Evolutionary conservation across 116 monocot species (phyloP), one percentile per base, ranked within the genome.

Genomic region (Thalassia testudinum): DNA sequence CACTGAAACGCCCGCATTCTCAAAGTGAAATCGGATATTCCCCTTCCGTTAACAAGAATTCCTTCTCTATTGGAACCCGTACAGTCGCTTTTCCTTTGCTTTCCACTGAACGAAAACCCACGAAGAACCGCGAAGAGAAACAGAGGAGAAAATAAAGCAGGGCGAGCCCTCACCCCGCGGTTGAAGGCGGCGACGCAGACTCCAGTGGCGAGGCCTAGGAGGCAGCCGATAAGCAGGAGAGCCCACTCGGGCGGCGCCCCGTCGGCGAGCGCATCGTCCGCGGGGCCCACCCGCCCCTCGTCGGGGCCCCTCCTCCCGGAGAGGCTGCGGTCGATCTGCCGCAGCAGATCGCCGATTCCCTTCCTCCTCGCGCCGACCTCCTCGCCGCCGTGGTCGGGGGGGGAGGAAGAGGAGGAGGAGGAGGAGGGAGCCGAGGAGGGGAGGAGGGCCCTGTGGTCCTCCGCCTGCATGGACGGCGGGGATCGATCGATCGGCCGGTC

Each of bases 171-270:
- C 18, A 89, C 97, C 79, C 85, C 97, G 7, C 79, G 89, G 66
- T 97, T 97, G 44, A 97, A 97, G 19, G 85, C 82, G 1, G 89
- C 97, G 24, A 97, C 89, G 49, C 89, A 97, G 37, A 97, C 62
- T 5, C 97, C 97, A 2, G 97, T 97, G 19, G 89, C 85, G 30
- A 97, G 70, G 0, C 97, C 97, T 21, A 97, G 85, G 40, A 97
- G 77, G 74, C 97, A 97, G 11, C 97, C 89, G 40, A 97, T 72
- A 17, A 97, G 81, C 61, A 97, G 74, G 63, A 97, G 64, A 52
- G 85, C 95, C 95, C 95, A 97, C 66, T 89, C 97, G 1, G 97
- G 97, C 34, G 97, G 97, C 15, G 97, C 97, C 2, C 97, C 85
- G 24, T 97, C 89, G 8, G 57, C 75, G 42, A 97, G 79, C 42